phyloP scores from a whole-genome alignment of 140 eudicot genomes.

The Flaveria floridana region DNA sequence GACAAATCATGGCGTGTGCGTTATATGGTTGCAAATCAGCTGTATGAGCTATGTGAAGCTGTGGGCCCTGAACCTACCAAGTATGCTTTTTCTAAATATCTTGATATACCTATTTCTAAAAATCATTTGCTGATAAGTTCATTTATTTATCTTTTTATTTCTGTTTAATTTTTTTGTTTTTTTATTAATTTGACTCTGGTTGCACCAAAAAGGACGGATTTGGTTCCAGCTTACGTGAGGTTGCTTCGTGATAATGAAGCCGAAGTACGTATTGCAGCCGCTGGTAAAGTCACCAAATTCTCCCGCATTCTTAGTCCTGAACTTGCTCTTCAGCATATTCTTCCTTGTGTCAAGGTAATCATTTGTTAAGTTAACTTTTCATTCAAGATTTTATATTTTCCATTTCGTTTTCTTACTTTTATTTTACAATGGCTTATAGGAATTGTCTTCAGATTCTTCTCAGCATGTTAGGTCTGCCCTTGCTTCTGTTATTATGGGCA shows the following conservation, averaged over 20 bases:
- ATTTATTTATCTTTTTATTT: background rate
- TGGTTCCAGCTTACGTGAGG: constrained; percentile 99
- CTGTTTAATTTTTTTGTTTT: background rate
- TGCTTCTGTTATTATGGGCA: constrained; percentile 99
- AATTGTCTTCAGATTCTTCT: constrained; percentile 97
- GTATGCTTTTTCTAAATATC: constrained; percentile 30
- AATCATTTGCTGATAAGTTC: background rate
- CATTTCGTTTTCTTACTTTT: constrained; percentile 7
- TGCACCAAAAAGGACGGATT: constrained; percentile 54
- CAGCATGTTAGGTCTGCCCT: constrained; percentile 99
- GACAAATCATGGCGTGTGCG: constrained; percentile 80
- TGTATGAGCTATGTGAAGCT: constrained; percentile 87
- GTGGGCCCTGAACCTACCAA: constrained; percentile 86
- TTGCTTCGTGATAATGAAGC: constrained; percentile 98
- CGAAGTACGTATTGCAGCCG: constrained; percentile 99
- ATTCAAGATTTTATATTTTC: background rate
- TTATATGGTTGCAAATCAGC: constrained; percentile 87
- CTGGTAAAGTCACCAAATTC: constrained; percentile 96
- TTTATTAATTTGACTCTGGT: background rate
- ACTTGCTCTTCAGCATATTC: constrained; percentile 92
- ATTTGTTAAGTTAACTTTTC: background rate
- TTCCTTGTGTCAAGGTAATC: constrained; percentile 94
- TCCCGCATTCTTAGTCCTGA: constrained; percentile 89
- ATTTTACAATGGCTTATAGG: constrained; percentile 46
- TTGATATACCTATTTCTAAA: background rate